phyloP scores from a whole-genome alignment of 345 rosid genomes.

The Rubroshorea leprosula region DNA sequence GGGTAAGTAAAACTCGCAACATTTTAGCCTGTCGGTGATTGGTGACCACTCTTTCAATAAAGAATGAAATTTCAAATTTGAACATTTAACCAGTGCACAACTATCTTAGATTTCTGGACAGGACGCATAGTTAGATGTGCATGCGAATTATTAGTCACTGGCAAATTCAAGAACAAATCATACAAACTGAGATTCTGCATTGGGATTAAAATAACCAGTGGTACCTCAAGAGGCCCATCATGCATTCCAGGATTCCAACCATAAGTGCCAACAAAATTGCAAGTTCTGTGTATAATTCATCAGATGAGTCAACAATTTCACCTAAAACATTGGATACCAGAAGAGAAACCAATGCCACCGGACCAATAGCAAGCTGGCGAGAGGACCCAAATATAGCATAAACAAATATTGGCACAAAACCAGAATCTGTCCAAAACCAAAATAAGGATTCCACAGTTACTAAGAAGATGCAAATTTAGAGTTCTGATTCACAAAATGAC shows the following conservation, averaged over 20 bases:
- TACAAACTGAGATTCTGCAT: neutral
- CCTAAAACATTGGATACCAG: conserved; percentile 86
- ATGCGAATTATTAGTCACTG: neutral
- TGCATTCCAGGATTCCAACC: conserved; percentile 90
- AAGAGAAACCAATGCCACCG: conserved; percentile 97
- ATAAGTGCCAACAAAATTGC: conserved; percentile 87
- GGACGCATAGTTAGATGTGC: neutral
- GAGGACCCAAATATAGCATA: conserved; percentile 90
- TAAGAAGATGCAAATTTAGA: neutral
- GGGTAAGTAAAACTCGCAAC: neutral
- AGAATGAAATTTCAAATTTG: neutral
- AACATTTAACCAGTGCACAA: no score
- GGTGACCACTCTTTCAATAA: conserved; percentile 7
- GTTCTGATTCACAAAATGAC: neutral
- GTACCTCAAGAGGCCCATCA: conserved; percentile 95
- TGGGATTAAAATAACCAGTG: conserved; percentile 8
- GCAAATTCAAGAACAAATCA: neutral
- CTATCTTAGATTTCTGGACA: neutral
- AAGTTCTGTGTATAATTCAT: conserved; percentile 73
- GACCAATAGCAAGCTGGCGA: conserved; percentile 98
- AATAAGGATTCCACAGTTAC: conserved; percentile 8
- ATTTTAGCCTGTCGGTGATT: neutral
- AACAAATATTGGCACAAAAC: conserved; percentile 87
- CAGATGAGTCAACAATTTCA: conserved; percentile 60
- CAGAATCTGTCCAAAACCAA: conserved; percentile 60